Evolutionary conservation across 768 basidiomycete species (phyloP).

Genomic region (Sistotremastrum niveocremeum): DNA sequence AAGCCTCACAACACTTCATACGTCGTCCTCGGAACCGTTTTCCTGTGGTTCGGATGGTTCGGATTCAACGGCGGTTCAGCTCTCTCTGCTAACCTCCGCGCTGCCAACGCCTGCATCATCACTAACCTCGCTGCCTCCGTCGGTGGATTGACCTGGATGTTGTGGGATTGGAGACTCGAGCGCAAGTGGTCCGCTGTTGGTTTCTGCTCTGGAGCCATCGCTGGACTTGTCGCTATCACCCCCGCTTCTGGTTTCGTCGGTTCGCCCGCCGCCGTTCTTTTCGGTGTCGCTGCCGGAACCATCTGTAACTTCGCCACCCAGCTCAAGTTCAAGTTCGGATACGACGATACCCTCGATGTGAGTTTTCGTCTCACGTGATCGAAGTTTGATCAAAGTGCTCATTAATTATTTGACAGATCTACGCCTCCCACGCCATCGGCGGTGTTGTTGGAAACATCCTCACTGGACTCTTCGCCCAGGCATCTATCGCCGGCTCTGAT

Average conservation of each 20-base stretch:
- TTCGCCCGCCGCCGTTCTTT: slow-evolving; percentile 68
- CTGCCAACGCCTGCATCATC: slow-evolving; percentile 78
- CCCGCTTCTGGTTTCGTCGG: slow-evolving; percentile 79
- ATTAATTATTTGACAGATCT: slow-evolving; percentile 41
- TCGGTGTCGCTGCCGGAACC: slow-evolving; percentile 74
- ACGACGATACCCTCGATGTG: slow-evolving; percentile 74
- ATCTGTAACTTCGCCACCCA: slow-evolving; percentile 93
- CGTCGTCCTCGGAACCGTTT: slow-evolving; percentile 83
- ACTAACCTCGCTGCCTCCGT: slow-evolving; percentile 87
- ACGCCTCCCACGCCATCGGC: slow-evolving; percentile 72
- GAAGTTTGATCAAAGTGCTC: neutral
- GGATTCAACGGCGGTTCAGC: slow-evolving; percentile 93
- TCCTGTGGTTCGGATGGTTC: slow-evolving; percentile 96
- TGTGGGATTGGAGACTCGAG: slow-evolving; percentile 90
- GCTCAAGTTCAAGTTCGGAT: slow-evolving; percentile 68
- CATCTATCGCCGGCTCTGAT: slow-evolving; percentile 68
- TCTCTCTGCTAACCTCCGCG: slow-evolving; percentile 77
- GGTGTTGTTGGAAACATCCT: slow-evolving; percentile 72
- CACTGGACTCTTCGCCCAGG: slow-evolving; percentile 75
- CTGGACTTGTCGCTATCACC: slow-evolving; percentile 81
- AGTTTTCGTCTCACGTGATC: slow-evolving; percentile 12
- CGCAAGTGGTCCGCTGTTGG: slow-evolving; percentile 89
- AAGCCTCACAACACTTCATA: slow-evolving; percentile 91
- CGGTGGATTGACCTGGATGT: slow-evolving; percentile 87
- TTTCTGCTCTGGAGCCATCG: slow-evolving; percentile 90